A percentile compares a stretch with the other conserved stretches of the same genome.
Evolutionary conservation across 2,329 filamentous ascomycete species (phyloP).

Genomic region (Exserohilum rostratum): DNA sequence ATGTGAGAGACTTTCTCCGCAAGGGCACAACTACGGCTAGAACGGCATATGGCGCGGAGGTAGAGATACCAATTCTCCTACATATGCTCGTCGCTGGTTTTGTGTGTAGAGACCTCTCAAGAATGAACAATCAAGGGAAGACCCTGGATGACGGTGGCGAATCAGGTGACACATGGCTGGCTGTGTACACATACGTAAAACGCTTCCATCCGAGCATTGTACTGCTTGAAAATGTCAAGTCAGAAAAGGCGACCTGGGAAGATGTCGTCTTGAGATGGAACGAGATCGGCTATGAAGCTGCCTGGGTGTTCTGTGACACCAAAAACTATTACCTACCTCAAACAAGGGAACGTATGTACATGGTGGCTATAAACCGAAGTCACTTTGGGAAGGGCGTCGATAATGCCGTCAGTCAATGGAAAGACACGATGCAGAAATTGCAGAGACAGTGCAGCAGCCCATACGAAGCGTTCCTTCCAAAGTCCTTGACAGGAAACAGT

Average conservation of each 20-base stretch:
- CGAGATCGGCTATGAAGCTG: constrained; percentile 62
- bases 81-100: constrained; percentile 76
- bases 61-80: constrained; percentile 61
- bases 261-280: constrained; percentile 55
- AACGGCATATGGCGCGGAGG: constrained; percentile 69
- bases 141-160: constrained; percentile 63
- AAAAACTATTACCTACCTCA: constrained; percentile 78
- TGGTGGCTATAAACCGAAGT: constrained; percentile 51
- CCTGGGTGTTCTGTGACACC: constrained; percentile 63
- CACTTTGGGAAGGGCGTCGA: constrained; percentile 20
- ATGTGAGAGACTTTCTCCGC: constrained; percentile 54
- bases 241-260: constrained; percentile 62
- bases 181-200: constrained; percentile 63
- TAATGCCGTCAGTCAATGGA: constrained; percentile 49
- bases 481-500: constrained; percentile 59
- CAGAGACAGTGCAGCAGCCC: constrained; percentile 66
- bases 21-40: constrained; percentile 58
- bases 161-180: constrained; percentile 68
- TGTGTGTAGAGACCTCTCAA: constrained; percentile 77
- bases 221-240: constrained; percentile 73
- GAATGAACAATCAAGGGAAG: constrained; percentile 64
- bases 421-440: constrained; percentile 53
- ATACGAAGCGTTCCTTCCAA: constrained; percentile 66
- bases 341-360: constrained; percentile 57
- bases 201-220: constrained; percentile 66